Conservation (phyloP, 2,329 filamentous ascomycete species). For the Ophiosphaerella narmari region DNA sequence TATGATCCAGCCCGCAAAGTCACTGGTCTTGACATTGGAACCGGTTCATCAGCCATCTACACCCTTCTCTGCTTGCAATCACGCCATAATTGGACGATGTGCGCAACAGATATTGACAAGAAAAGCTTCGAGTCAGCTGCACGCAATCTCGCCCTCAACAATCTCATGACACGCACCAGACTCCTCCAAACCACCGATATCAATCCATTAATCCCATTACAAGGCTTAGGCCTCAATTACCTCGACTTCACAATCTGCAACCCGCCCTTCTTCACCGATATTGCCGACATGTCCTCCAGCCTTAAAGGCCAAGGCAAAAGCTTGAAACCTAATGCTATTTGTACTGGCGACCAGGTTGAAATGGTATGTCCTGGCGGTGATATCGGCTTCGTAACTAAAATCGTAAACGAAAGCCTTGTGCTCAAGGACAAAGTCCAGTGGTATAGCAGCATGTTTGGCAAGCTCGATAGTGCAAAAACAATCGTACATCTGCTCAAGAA, state of each 20-base stretch:
- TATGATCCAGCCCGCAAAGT: slow-evolving; percentile 59
- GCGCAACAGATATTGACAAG: slow-evolving; percentile 71
- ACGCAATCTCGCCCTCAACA: slow-evolving; percentile 70
- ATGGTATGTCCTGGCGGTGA: slow-evolving; percentile 87
- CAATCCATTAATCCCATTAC: slow-evolving; percentile 67
- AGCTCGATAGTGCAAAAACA: slow-evolving; percentile 68
- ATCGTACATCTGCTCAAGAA: slow-evolving; percentile 64
- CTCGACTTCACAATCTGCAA: slow-evolving; percentile 93
- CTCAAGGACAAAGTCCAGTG: slow-evolving; percentile 70
- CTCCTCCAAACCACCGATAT: slow-evolving; percentile 60
- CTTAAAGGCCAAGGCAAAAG: slow-evolving; percentile 64
- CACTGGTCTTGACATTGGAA: slow-evolving; percentile 81
- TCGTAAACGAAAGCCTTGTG: slow-evolving; percentile 70
- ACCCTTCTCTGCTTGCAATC: slow-evolving; percentile 76
- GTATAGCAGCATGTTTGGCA: slow-evolving; percentile 93
- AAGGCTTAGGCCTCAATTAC: slow-evolving; percentile 56
- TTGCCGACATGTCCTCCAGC: slow-evolving; percentile 68
- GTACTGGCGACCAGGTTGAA: slow-evolving; percentile 77
- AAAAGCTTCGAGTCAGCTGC: slow-evolving; percentile 69
- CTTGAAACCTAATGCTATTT: slow-evolving; percentile 70
- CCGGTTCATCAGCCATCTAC: slow-evolving; percentile 90
- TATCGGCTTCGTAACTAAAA: slow-evolving; percentile 70
- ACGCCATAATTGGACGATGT: slow-evolving; percentile 65
- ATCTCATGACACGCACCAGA: slow-evolving; percentile 65
- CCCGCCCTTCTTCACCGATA: slow-evolving; percentile 87